Evolutionary conservation across 768 basidiomycete species (phyloP).

Genomic region (Pisolithus microcarpus): DNA sequence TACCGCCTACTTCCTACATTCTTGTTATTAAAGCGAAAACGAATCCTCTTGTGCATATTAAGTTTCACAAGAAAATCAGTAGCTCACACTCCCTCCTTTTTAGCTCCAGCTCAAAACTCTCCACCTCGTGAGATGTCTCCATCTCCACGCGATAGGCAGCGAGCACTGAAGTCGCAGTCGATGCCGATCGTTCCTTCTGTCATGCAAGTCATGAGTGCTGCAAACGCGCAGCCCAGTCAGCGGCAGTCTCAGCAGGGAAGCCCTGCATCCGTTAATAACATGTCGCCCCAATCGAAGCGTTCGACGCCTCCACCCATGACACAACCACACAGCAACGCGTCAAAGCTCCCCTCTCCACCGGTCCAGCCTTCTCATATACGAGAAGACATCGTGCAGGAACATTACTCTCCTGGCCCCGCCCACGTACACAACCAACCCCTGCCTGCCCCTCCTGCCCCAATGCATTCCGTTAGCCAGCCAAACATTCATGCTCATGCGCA

Average conservation of each 20-base stretch:
- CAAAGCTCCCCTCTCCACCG: conserved; percentile 27
- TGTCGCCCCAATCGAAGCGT: conserved; percentile 29
- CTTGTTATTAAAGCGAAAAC: conserved; percentile 2
- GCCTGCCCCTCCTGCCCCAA: conserved; percentile 36
- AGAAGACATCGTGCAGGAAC: conserved; percentile 28
- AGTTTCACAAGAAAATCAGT: conserved; percentile 2
- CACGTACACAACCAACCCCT: conserved; percentile 28
- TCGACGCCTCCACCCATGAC: conserved; percentile 28
- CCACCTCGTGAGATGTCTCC: conserved; percentile 38
- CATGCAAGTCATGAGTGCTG: conserved; percentile 41
- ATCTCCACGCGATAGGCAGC: conserved; percentile 41
- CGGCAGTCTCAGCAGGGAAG: conserved; percentile 31
- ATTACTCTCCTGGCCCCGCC: conserved; percentile 34
- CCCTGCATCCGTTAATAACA: conserved; percentile 27
- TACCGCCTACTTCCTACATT: conserved; percentile 1
- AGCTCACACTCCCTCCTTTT: conserved; percentile 3
- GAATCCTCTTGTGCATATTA: conserved; percentile 6
- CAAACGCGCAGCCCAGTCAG: conserved; percentile 33
- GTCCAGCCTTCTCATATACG: conserved; percentile 23
- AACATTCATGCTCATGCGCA: conserved; percentile 25
- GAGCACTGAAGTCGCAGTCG: conserved; percentile 52
- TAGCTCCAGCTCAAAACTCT: conserved; percentile 23
- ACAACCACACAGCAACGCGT: conserved; percentile 25
- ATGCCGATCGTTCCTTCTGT: conserved; percentile 56
- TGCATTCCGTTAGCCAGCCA: conserved; percentile 22